These are phyloP conservation scores for Candida glucosophila DNA, from an alignment of 1,139 yeast genomes.

Conservation along the genomic window DNA sequence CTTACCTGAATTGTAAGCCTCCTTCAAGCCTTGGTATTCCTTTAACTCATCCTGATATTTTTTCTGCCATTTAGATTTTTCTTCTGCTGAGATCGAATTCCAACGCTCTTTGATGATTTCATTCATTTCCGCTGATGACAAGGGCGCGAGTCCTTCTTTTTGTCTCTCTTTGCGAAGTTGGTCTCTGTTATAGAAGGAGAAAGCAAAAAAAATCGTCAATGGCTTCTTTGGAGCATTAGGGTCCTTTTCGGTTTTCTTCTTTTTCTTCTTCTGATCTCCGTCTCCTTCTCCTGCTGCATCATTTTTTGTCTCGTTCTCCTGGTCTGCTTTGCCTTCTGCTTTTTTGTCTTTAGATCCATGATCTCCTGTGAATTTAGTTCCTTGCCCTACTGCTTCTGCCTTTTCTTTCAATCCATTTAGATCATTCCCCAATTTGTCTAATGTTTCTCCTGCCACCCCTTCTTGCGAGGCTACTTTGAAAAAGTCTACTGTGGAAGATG, in stretches of 20 bases:
- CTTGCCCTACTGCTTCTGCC: conserved; percentile 6
- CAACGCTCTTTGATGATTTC: conserved; percentile 72
- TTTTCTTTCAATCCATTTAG: conserved; percentile 12
- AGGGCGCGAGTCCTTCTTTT: conserved; percentile 48
- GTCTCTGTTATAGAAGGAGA: conserved; percentile 58
- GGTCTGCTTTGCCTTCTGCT: conserved; percentile 7
- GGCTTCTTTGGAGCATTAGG: conserved; percentile 62
- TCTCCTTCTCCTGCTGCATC: no score
- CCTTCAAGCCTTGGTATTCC: conserved; percentile 55
- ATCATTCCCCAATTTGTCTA: conserved; percentile 25
- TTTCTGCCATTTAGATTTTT: conserved; percentile 69
- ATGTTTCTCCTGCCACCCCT: conserved; percentile 22
- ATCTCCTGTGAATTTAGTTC: conserved; percentile 3
- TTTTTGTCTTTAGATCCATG: conserved; percentile 1
- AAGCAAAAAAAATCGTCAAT: conserved; percentile 76
- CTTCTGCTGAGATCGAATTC: conserved; percentile 58
- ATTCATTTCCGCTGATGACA: conserved; percentile 70
- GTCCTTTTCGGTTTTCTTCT: conserved; percentile 45
- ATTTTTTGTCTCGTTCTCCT: conserved; percentile 11
- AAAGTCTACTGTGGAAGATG: conserved; percentile 67
- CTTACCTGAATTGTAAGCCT: conserved; percentile 41
- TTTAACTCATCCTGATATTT: conserved; percentile 60
- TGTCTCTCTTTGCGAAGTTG: conserved; percentile 57
- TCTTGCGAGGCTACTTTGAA: conserved; percentile 44
- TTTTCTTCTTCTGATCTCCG: conserved; percentile 20